phyloP scores from a whole-genome alignment of 805 yeast genomes.

The Lachancea kluyveri region DNA sequence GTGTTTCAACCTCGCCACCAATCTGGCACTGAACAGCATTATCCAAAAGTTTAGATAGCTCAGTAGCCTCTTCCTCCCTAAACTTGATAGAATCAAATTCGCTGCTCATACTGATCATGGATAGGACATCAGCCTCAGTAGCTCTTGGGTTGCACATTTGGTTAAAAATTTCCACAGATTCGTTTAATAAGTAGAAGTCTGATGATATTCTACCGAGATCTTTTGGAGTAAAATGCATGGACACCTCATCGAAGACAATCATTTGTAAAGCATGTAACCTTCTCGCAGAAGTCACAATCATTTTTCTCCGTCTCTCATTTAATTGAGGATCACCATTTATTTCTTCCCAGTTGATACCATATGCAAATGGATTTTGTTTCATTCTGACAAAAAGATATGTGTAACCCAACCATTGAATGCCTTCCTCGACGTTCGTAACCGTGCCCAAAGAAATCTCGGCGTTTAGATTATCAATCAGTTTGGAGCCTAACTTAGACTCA shows the following conservation, averaged over 20 bases:
- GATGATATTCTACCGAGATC: conserved; percentile 93
- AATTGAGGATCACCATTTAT: conserved; percentile 76
- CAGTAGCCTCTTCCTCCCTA: conserved; percentile 80
- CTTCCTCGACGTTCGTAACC: conserved; percentile 91
- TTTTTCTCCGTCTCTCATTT: conserved; percentile 62
- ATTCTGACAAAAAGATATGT: conserved; percentile 91
- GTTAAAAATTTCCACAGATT: conserved; percentile 84
- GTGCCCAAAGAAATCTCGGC: conserved; percentile 96
- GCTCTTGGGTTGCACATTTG: conserved; percentile 78
- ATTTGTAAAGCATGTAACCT: conserved; percentile 82
- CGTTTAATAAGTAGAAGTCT: conserved; percentile 81
- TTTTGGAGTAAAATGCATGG: conserved; percentile 73
- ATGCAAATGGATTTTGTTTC: conserved; percentile 89
- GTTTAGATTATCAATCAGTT: conserved; percentile 84
- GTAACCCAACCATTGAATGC: conserved; percentile 95
- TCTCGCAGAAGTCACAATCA: conserved; percentile 77
- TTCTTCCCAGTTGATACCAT: conserved; percentile 87
- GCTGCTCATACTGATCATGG: conserved; percentile 84
- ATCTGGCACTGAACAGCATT: conserved; percentile 70
- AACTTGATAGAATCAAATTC: conserved; percentile 89
- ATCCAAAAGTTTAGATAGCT: conserved; percentile 57
- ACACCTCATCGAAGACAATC: conserved; percentile 85
- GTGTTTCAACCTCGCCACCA: conserved; percentile 65
- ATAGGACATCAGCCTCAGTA: conserved; percentile 84
- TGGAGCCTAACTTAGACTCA: conserved; percentile 73